Conservation (phyloP, 805 yeast species). For the Monosporozyma servazzii region DNA sequence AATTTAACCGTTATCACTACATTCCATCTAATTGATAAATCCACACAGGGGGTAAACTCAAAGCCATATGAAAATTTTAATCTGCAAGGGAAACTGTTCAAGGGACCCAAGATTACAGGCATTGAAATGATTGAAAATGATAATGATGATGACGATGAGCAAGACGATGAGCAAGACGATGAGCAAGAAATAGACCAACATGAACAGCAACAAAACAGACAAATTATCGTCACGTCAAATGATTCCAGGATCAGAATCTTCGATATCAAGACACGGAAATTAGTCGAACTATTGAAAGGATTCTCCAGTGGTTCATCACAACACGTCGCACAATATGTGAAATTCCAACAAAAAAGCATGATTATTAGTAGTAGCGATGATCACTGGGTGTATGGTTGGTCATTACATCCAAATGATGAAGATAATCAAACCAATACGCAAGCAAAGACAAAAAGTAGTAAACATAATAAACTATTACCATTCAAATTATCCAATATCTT, state of each 20-base stretch:
- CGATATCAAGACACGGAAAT: slow-evolving; percentile 41
- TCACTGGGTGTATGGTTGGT: slow-evolving; percentile 82
- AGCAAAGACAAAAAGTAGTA: neutral
- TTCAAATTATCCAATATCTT: neutral
- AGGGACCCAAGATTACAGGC: slow-evolving; percentile 65
- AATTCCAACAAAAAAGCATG: slow-evolving; percentile 23
- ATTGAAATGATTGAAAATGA: slow-evolving; percentile 41
- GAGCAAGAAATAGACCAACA: no score
- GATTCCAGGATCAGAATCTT: slow-evolving; percentile 70
- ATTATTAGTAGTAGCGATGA: slow-evolving; percentile 81
- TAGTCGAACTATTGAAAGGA: slow-evolving; percentile 68
- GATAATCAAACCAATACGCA: neutral
- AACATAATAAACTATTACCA: neutral
- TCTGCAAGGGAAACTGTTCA: slow-evolving; percentile 7
- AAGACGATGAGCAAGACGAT: neutral
- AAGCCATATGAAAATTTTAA: slow-evolving; percentile 2
- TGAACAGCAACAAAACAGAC: no score
- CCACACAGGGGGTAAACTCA: slow-evolving; percentile 10
- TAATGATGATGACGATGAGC: neutral
- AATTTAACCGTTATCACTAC: slow-evolving; percentile 43
- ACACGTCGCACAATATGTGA: slow-evolving; percentile 43
- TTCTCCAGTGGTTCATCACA: slow-evolving; percentile 61
- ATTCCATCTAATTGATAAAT: slow-evolving; percentile 39
- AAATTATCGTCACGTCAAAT: slow-evolving; percentile 59
- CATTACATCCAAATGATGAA: slow-evolving; percentile 21